phyloP scores from a whole-genome alignment of 768 basidiomycete species.

The Suillus subaureus region DNA sequence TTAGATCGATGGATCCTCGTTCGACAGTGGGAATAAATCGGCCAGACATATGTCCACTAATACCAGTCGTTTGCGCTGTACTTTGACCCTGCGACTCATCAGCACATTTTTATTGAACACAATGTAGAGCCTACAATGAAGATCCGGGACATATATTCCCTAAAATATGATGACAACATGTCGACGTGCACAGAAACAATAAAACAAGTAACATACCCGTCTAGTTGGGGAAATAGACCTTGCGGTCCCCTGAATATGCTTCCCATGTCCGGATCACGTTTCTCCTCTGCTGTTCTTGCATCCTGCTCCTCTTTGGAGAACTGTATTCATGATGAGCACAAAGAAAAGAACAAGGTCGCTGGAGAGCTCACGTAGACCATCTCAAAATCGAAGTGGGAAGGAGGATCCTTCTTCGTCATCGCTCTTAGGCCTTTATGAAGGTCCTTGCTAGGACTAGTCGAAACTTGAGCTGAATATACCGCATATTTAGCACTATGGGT shows the following conservation, averaged over 20 bases:
- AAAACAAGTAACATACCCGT: slow-evolving; percentile 50
- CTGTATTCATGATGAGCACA: slow-evolving; percentile 33
- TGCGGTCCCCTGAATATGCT: slow-evolving; percentile 67
- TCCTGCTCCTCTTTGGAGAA: slow-evolving; percentile 79
- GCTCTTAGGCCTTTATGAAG: slow-evolving; percentile 69
- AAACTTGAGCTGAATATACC: slow-evolving; percentile 38
- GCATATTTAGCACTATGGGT: slow-evolving; percentile 8
- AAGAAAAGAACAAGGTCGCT: neutral
- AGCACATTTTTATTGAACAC: neutral
- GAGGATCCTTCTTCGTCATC: slow-evolving; percentile 91
- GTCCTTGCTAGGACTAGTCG: slow-evolving; percentile 60
- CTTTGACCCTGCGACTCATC: slow-evolving; percentile 66
- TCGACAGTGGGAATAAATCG: slow-evolving; percentile 96
- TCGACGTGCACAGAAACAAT: neutral
- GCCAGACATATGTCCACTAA: slow-evolving; percentile 63
- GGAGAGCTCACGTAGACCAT: slow-evolving; percentile 70
- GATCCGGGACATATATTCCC: slow-evolving; percentile 52
- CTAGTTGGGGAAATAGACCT: slow-evolving; percentile 78
- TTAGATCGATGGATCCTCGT: slow-evolving; percentile 86
- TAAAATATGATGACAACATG: slow-evolving; percentile 35
- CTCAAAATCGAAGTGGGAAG: slow-evolving; percentile 67
- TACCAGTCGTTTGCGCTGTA: slow-evolving; percentile 88
- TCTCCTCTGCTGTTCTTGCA: slow-evolving; percentile 64
- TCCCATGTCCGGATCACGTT: slow-evolving; percentile 55
- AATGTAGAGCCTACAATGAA: slow-evolving; percentile 61